phyloP scores from a whole-genome alignment of 176 grass and related monocot species.

The Elymus sibiricus region DNA sequence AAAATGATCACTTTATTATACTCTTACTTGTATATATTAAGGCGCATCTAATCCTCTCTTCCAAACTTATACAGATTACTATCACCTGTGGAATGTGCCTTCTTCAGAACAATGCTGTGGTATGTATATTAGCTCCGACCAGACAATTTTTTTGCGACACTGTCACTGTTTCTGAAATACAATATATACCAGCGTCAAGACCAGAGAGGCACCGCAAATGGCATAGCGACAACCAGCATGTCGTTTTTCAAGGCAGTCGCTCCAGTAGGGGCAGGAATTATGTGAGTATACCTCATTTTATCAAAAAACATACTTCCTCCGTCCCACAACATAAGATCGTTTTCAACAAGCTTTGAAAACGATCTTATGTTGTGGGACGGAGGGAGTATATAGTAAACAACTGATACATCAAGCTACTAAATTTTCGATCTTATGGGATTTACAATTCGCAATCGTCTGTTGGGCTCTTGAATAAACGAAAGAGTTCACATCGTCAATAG shows the following conservation, averaged over 20 bases:
- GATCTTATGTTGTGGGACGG: no score
- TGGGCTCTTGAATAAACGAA: not conserved
- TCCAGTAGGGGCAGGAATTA: constrained; percentile 50
- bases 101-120: constrained; percentile 86
- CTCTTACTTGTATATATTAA: not conserved
- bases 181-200: constrained; percentile 49
- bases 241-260: constrained; percentile 74
- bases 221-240: constrained; percentile 51
- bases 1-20: not conserved
- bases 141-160: not conserved
- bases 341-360: no score
- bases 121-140: constrained; percentile 24
- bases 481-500: not conserved
- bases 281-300: constrained; percentile 50
- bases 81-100: constrained; percentile 28
- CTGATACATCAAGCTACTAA: not conserved
- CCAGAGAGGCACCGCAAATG: constrained; percentile 78
- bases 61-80: not conserved
- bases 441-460: not conserved
- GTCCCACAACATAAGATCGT: no score
- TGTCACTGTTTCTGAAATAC: not conserved
- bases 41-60: not conserved
- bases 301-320: not conserved
- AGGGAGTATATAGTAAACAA: not conserved
- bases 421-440: not conserved